These are phyloP conservation scores for Fusarium chaquense DNA, from an alignment of 2,329 filamentous ascomycete species.

Conservation along the genomic window DNA sequence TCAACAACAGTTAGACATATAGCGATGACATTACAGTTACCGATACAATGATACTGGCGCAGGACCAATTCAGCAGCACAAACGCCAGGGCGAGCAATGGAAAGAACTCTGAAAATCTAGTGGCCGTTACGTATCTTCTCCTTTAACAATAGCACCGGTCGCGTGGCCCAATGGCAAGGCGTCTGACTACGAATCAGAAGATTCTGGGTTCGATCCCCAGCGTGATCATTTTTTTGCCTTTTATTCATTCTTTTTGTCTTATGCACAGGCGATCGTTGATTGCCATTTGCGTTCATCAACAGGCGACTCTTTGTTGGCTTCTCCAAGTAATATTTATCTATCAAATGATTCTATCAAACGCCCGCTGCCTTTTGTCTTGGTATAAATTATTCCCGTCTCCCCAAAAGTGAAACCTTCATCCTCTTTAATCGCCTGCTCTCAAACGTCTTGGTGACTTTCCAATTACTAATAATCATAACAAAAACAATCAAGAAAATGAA, in stretches of 20 bases:
- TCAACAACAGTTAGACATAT: not conserved
- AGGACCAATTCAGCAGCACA: not conserved
- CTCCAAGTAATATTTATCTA: not conserved
- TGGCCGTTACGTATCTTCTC: accelerated
- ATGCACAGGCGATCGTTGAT: accelerated
- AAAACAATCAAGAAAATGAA: slow-evolving; percentile 34
- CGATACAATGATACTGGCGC: too few relatives aligned
- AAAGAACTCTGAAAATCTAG: not conserved
- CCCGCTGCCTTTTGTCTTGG: not conserved
- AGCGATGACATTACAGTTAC: not conserved
- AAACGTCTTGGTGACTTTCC: slow-evolving; percentile 31
- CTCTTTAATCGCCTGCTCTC: slow-evolving; percentile 23
- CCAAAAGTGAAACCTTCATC: slow-evolving; percentile 23
- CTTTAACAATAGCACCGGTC: slow-evolving; percentile 11
- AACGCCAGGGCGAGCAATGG: not conserved
- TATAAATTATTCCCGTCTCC: not conserved
- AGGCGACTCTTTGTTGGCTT: not conserved
- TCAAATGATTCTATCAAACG: too few relatives aligned
- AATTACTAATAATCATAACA: slow-evolving; percentile 35
- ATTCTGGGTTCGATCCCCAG: slow-evolving; percentile 41
- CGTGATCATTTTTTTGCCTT: slow-evolving; percentile 19
- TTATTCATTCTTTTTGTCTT: not conserved
- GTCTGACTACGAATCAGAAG: slow-evolving; percentile 42
- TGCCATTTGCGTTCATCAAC: accelerated
- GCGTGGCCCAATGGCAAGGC: slow-evolving; percentile 39